Evolutionary conservation across 192 early-diverging fungal genomes (phyloP), one percentile per base, ranked within the genome.

Genomic region (Backusella psychrophila): DNA sequence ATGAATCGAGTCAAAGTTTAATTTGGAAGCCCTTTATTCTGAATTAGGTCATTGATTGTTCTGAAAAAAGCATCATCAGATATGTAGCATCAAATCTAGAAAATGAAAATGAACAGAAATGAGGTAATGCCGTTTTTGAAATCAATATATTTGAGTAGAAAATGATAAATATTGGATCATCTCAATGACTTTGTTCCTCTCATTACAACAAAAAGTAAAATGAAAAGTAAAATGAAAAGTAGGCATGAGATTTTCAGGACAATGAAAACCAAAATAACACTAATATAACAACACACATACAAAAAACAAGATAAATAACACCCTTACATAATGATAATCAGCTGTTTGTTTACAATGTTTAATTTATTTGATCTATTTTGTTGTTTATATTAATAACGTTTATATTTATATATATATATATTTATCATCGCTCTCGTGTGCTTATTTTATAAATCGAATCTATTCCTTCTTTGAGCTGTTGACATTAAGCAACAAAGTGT

Each of bases 401-500:
- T 14, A 14, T 49, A 19, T 49, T 17, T 19, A 49, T 49, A n/a
- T 49, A 19, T 49, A 19, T 49, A 19, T 49, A 49, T 49, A 44
- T 44, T 44, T 44, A 44, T 44, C 6, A 6, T 6, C 17, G 2
- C 46, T 49, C 46, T 6, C 6, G 6, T 7, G 19, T 7, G 33
- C 33, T 33, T 33, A 33, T 19, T 17, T 44, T 44, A 12, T 44
- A 44, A 49, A n/a, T 19, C 4, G 46, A 49, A 31, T 35, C 35
- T 35, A 67, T 19, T 35, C 17, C 14, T 67, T 5, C 3, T 68
- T 35, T 39, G 31, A 5, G 29, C 83, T 79, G 75, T 82, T 87
- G 69, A 98, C 94, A 83, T 99, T 98, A 65, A 99, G 89, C 89
- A 99, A 89, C 86, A 99, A 90, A 44, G 94, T 91, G 73, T 95